Conservation (phyloP, 179 eudicot species). For the Heliamphora ciliata region DNA sequence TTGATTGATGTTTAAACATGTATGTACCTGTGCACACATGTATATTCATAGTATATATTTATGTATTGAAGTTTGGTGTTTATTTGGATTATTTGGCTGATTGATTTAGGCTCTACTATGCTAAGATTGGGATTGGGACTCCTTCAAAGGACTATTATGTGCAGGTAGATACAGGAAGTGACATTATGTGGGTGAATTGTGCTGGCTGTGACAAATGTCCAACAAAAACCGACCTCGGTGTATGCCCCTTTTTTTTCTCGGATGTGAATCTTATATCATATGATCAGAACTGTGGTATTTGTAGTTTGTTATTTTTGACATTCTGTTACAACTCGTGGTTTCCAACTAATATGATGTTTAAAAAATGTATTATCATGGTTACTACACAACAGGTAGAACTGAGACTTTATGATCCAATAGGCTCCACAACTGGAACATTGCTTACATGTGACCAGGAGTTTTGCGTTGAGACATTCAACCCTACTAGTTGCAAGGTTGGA, state of each 20-base stretch:
- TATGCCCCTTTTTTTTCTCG: constrained; percentile 33
- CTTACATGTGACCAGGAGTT: constrained; percentile 56
- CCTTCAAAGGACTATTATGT: constrained; percentile 71
- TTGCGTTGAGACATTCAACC: constrained; percentile 43
- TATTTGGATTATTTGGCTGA: constrained; percentile 10
- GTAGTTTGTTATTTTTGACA: not conserved
- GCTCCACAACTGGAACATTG: constrained; percentile 41
- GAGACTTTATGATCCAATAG: constrained; percentile 50
- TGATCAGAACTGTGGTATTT: not conserved
- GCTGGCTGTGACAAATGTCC: constrained; percentile 74
- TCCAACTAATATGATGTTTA: constrained; percentile 2
- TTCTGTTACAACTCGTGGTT: not conserved
- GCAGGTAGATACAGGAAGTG: constrained; percentile 97
- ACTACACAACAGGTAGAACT: constrained; percentile 46
- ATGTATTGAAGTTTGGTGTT: not conserved
- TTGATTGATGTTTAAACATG: not conserved
- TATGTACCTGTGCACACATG: not conserved
- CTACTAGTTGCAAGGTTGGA: constrained; percentile 42
- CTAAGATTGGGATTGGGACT: constrained; percentile 63
- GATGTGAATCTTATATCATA: constrained; percentile 9
- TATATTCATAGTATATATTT: not conserved
- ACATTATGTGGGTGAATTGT: constrained; percentile 86
- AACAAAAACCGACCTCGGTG: constrained; percentile 57
- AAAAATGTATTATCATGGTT: not conserved
- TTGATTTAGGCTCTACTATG: constrained; percentile 62